phyloP scores from a whole-genome alignment of 768 basidiomycete species.

The Gloeophyllum trabeum region DNA sequence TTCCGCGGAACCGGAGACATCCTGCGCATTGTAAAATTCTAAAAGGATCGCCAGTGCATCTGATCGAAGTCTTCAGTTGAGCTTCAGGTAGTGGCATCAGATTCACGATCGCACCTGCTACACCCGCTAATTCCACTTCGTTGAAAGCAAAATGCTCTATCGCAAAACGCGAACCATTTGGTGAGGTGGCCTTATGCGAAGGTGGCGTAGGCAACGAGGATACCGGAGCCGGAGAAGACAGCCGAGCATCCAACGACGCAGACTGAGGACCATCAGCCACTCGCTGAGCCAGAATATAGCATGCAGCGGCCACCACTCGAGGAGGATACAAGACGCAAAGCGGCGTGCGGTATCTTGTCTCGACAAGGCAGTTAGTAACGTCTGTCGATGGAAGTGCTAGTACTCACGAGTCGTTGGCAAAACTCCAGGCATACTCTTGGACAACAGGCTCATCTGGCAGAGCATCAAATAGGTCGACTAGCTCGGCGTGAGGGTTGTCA shows the following conservation, averaged over 20 bases:
- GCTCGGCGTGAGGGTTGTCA: conserved; percentile 62
- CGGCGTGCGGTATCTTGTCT: conserved; percentile 62
- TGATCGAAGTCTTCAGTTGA: conserved; percentile 15
- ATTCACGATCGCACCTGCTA: conserved; percentile 39
- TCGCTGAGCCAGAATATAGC: conserved; percentile 67
- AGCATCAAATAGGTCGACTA: conserved; percentile 62
- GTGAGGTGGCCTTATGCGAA: conserved; percentile 61
- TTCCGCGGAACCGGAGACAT: conserved; percentile 30
- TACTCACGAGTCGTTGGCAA: conserved; percentile 79
- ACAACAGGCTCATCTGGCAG: conserved; percentile 33
- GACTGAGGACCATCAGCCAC: conserved; percentile 65
- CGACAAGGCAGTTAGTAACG: conserved; percentile 3
- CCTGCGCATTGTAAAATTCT: conserved; percentile 64
- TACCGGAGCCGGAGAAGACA: conserved; percentile 60
- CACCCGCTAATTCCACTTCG: conserved; percentile 41
- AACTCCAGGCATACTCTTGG: conserved; percentile 76
- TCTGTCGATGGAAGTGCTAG: background rate
- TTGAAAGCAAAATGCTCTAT: conserved; percentile 57
- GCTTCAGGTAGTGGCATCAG: conserved; percentile 3
- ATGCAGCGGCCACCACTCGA: conserved; percentile 64
- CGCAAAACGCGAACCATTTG: conserved; percentile 56
- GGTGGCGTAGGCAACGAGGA: conserved; percentile 76
- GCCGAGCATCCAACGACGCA: conserved; percentile 61
- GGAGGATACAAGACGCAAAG: conserved; percentile 63
- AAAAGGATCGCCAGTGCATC: conserved; percentile 56